Evolutionary conservation across 2,329 filamentous ascomycete genomes (phyloP).

Genomic region (Alternaria atra): DNA sequence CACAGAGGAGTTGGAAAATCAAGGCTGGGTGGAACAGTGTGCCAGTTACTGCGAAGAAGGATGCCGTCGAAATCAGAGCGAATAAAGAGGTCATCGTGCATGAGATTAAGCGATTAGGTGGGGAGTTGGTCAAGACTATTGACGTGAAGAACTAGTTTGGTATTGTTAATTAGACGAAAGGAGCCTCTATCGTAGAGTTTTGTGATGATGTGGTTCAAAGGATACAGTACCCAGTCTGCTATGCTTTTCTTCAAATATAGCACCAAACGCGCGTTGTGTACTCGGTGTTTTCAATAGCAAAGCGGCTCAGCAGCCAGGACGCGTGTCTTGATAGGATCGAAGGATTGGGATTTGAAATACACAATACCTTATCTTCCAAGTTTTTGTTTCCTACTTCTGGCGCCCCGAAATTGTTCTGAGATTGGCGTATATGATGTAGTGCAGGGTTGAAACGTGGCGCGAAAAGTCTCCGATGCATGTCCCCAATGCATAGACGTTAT

Average conservation of each 20-base stretch:
- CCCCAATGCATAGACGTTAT: background rate
- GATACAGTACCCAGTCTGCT: background rate
- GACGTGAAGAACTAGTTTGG: conserved; percentile 28
- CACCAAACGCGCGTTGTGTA: background rate
- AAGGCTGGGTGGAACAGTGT: conserved; percentile 74
- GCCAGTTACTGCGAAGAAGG: conserved; percentile 53
- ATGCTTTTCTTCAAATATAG: background rate
- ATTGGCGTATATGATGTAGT: background rate
- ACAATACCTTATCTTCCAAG: background rate
- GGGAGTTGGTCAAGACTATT: conserved; percentile 63
- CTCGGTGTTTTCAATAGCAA: background rate
- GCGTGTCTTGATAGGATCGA: background rate
- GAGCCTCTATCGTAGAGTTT: too few species aligned
- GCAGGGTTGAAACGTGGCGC: background rate
- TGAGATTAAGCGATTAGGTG: conserved; percentile 73
- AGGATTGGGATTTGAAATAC: background rate
- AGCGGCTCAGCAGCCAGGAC: background rate
- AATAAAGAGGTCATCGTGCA: conserved; percentile 74
- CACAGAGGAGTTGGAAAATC: conserved; percentile 70
- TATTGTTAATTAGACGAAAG: background rate
- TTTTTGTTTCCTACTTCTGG: background rate
- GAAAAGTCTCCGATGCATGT: background rate
- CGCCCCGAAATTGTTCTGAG: background rate
- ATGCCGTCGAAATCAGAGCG: conserved; percentile 62
- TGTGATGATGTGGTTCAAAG: background rate